phyloP scores from a whole-genome alignment of 1,139 yeast genomes.

The Sugiyamaella neomexicana region DNA sequence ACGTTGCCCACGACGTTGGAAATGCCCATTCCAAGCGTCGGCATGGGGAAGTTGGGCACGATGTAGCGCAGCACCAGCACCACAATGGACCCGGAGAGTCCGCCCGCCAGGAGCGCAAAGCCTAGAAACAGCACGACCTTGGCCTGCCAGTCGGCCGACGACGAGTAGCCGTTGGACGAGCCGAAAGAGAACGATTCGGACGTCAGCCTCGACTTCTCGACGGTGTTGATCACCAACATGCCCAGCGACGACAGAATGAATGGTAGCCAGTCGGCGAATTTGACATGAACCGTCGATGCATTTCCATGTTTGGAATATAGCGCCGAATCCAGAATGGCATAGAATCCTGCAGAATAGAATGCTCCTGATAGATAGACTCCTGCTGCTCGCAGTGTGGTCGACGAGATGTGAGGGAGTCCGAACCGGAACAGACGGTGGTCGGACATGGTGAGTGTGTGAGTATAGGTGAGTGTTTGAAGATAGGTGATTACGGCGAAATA shows the following conservation, averaged over 20 bases:
- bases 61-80: constrained; percentile 82
- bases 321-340: constrained; percentile 87
- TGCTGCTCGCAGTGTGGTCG: constrained; percentile 63
- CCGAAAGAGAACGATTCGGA: constrained; percentile 55
- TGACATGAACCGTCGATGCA: constrained; percentile 82
- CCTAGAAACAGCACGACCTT: constrained; percentile 87
- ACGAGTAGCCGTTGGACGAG: constrained; percentile 40
- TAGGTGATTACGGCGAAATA: too few species aligned
- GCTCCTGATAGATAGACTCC: constrained; percentile 80
- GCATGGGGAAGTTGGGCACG: constrained; percentile 73
- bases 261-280: constrained; percentile 96
- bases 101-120: constrained; percentile 89
- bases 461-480: too few species aligned
- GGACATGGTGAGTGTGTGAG: constrained; percentile 17
- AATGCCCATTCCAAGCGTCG: constrained; percentile 93
- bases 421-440: constrained; percentile 32
- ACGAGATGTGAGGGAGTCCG: constrained; percentile 44
- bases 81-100: constrained; percentile 88
- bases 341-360: constrained; percentile 81
- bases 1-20: constrained; percentile 81
- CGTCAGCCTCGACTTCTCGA: constrained; percentile 78
- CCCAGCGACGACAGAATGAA: constrained; percentile 85
- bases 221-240: constrained; percentile 86
- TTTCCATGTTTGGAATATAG: constrained; percentile 81
- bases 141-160: constrained; percentile 87